Evolutionary conservation across 805 yeast genomes (phyloP).

Genomic region (Pichia deserticola): DNA sequence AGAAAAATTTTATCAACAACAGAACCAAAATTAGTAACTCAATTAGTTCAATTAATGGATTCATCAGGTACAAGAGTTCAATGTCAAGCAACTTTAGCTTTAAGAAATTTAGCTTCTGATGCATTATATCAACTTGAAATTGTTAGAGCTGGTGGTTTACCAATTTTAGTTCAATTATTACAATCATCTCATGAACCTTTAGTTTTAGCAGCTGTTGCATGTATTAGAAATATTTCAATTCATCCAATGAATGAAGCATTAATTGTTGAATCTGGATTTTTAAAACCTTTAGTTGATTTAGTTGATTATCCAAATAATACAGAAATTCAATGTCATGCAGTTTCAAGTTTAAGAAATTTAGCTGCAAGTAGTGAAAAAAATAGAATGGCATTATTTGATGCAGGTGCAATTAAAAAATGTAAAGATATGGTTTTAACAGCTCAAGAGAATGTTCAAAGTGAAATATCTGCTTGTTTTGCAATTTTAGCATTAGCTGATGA

Average conservation of each 20-base stretch:
- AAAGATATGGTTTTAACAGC: constrained; percentile 77
- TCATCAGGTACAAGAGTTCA: constrained; percentile 91
- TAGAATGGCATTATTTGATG: constrained; percentile 83
- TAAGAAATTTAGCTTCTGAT: constrained; percentile 93
- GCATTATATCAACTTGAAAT: constrained; percentile 93
- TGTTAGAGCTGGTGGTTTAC: constrained; percentile 91
- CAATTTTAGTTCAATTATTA: constrained; percentile 82
- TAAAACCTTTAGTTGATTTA: constrained; percentile 80
- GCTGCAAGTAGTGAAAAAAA: constrained; percentile 95
- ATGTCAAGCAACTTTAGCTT: constrained; percentile 95
- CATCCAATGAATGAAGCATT: constrained; percentile 95
- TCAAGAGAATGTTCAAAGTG: constrained; percentile 91
- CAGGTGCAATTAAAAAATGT: constrained; percentile 93
- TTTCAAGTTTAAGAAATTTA: constrained; percentile 87
- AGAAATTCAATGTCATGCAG: constrained; percentile 97
- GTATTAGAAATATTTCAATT: constrained; percentile 93
- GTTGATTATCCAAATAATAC: constrained; percentile 82
- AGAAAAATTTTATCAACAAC: constrained; percentile 83
- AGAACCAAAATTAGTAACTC: constrained; percentile 85
- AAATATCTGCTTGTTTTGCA: constrained; percentile 95
- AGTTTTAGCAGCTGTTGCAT: constrained; percentile 94
- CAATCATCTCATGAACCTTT: constrained; percentile 88
- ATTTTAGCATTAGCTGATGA: constrained; percentile 95
- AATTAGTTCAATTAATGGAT: constrained; percentile 86
- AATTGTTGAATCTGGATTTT: constrained; percentile 93